These are phyloP conservation scores for Plasmodium gallinaceum DNA, from an alignment of 169 alveolate species.

Conservation along the genomic window DNA sequence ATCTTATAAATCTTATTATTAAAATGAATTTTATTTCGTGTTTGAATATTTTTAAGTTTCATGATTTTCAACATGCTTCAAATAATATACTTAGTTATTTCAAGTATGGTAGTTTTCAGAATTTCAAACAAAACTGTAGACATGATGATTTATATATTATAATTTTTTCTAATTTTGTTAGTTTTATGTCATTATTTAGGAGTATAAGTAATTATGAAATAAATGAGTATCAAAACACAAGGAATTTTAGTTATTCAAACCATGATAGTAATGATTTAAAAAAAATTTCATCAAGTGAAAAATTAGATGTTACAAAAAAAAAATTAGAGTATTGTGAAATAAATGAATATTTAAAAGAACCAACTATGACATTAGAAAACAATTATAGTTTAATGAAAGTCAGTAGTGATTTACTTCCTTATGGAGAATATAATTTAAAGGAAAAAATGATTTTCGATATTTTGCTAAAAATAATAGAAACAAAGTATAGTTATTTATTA, in stretches of 20 bases:
- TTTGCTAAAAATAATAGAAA: conserved; percentile 43
- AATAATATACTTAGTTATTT: conserved; percentile 32
- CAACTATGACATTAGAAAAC: background rate
- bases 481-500: conserved; percentile 29
- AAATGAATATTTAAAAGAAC: conserved; percentile 28
- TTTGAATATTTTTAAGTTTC: conserved; percentile 21
- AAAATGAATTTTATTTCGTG: conserved; percentile 49
- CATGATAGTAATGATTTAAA: conserved; percentile 19
- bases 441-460: conserved; percentile 43
- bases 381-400: conserved; percentile 12
- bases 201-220: conserved; percentile 14
- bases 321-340: conserved; percentile 15
- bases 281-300: conserved; percentile 3
- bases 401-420: conserved; percentile 9
- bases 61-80: conserved; percentile 26
- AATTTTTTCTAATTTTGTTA: conserved; percentile 33
- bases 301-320: conserved; percentile 5
- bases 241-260: conserved; percentile 9
- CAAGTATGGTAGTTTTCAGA: conserved; percentile 10
- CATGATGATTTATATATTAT: conserved; percentile 20
- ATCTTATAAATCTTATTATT: conserved; percentile 39
- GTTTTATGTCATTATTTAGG: conserved; percentile 23
- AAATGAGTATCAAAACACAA: conserved; percentile 13
- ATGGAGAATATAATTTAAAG: conserved; percentile 6
- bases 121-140: conserved; percentile 6